Percentiles rank a stretch among this genome's conserved stretches.
Evolutionary conservation across 345 rosid species (phyloP).

Genomic region (Eucalyptus pauciflora): DNA sequence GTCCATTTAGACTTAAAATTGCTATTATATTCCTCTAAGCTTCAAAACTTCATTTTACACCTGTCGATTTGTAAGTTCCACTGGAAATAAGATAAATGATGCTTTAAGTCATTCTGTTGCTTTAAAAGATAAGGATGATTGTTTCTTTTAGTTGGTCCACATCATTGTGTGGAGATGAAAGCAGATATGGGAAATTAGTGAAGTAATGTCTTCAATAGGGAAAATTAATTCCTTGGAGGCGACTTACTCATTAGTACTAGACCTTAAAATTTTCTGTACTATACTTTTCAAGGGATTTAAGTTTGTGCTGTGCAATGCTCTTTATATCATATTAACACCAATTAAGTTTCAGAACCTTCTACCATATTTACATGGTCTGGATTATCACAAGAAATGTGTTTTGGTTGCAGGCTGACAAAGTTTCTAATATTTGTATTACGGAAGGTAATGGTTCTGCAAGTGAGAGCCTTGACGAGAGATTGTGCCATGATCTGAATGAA

Average conservation of each 20-base stretch:
- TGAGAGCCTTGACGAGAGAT: not conserved
- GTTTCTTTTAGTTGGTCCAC: not conserved
- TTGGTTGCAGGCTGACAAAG: slow-evolving; percentile 10
- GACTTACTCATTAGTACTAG: not conserved
- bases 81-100: not conserved
- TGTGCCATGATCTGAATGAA: slow-evolving; percentile 7
- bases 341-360: not conserved
- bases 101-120: not conserved
- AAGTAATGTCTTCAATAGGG: not conserved
- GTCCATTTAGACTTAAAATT: not conserved
- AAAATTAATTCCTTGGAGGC: not conserved
- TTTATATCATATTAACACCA: not conserved
- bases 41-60: not conserved
- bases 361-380: not conserved
- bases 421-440: not conserved
- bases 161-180: not conserved
- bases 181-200: not conserved
- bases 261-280: not conserved
- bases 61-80: not conserved
- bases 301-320: not conserved
- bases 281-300: not conserved
- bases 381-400: not conserved
- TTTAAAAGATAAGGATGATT: not conserved
- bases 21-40: not conserved
- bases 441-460: not conserved